Evolutionary conservation across 2,329 filamentous ascomycete genomes (phyloP), one percentile per base, ranked within the genome.

Genomic region (Cercospora brassicicola): DNA sequence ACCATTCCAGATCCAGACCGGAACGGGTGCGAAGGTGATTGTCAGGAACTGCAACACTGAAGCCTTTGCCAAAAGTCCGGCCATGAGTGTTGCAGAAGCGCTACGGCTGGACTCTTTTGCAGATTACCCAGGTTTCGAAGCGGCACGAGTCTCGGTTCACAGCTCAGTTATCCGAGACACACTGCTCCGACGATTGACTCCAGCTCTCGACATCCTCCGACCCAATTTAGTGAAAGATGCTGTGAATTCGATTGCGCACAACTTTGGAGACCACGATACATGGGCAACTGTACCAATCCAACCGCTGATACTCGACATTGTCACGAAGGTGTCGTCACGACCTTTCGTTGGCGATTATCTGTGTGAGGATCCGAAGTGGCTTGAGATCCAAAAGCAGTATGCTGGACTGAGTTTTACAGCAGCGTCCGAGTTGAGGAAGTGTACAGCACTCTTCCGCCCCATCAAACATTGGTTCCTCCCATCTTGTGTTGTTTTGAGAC

Each of bases 401-500:
- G 62, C 64, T 8, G 33, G 23, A 7, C 59, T 57, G 11, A 31
- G 26, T 23, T 66, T 66, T n/a, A 48, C 7, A 9, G 64, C 53
- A 1, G 23, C 48, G 13, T 36, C 31, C n/a, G 59, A 56, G 9
- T 31, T 66, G 26, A 31, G 59, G 30, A 15, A 31, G 4, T 31
- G 42, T 5, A 28, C 33, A 7, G 26, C 45, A 10, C 33, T 48
- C 18, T 20, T 62, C n/a, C 59, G 64, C 9, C 59, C 59, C 6
- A 20, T 66, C 5, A n/a, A 45, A 15, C 48, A 57, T n/a, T 59
- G 59, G 45, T 45, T 57, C 26, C 31, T 48, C 11, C 45, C 30
- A 5, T 36, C 9, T 78, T 83, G 82, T 81, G 72, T 82, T 15
- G 65, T 75, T 0, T 74, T 77, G 2, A 71, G 76, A 39, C 76